Base-by-base conservation (phyloP, 345 rosid genomes). In the Zanthoxylum bungeanum region DNA sequence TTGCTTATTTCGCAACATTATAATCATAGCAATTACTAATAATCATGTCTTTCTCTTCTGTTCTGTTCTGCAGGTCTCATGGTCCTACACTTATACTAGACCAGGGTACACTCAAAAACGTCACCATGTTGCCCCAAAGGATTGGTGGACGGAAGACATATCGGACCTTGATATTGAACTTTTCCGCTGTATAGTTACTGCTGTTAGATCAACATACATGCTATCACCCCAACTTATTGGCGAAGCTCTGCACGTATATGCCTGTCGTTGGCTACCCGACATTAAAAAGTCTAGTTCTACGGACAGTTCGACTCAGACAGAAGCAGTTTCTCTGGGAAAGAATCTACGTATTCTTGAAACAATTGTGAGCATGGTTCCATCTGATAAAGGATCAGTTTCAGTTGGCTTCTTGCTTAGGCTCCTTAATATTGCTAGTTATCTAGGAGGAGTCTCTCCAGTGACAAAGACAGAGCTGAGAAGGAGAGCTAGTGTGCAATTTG, bases 91-190 rank as follows among this genome's bases (percentile, higher is more conserved):
- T 50, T 96, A 96, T 68, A 87, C 96, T 3, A 85, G 99, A 78
- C 85, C 81, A 64, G 97, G 97, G 59, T 88, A 86, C 65, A 68
- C 58, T 46, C 91, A 85, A 73, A 84, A 80, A 71, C 78, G 84
- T 70, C 90, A 80, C 14, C 90, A 76, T 52, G 80, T 90, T 22
- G 93, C 80, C 49, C 99, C 99, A 49, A 88, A 79, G 72, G 99
- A 96, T 81, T 96, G 98, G 99, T 96, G 99, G 98, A 93, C 97
- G 1, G 99, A 96, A 70, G 97, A 96, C 79, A 77, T 91, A 79
- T 86, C 97, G 6, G 94, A 91, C 76, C 97, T 96, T 25, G 96
- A 96, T 60, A 75, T 96, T 70, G 98, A 93, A 81, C 86, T 93
- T 27, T 91, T 93, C 75, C 86, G 95, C 46, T 89, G 93, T 72